phyloP scores from a whole-genome alignment of 2,329 filamentous ascomycete genomes.

The Ambrosiella cleistominuta region DNA sequence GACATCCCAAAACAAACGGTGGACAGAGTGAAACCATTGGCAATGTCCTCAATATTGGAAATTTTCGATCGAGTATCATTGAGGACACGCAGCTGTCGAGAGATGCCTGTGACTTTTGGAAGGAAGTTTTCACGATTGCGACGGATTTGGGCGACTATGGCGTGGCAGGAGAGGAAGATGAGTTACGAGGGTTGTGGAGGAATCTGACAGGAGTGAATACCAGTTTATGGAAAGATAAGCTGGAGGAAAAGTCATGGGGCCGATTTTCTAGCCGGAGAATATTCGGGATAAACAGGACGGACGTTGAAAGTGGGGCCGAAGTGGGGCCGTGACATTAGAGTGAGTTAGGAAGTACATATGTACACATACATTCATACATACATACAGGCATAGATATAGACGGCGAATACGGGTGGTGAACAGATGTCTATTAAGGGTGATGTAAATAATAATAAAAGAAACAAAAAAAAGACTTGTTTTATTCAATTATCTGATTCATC shows the following conservation, averaged over 20 bases:
- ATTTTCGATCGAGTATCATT: conserved; percentile 19
- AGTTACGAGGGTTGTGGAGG: background rate
- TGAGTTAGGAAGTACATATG: no score
- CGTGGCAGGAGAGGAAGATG: conserved; percentile 12
- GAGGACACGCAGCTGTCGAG: conserved; percentile 18
- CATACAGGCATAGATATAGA: no score
- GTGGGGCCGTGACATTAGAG: background rate
- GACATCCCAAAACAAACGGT: conserved; percentile 16
- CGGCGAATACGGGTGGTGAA: no score
- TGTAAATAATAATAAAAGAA: no score
- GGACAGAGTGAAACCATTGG: conserved; percentile 16
- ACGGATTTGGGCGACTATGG: conserved; percentile 20
- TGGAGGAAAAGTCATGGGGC: background rate
- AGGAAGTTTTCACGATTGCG: conserved; percentile 14
- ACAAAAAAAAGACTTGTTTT: no score
- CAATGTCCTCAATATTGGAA: conserved; percentile 21
- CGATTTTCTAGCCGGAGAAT: background rate
- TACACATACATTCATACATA: no score
- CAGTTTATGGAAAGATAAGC: background rate
- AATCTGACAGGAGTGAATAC: background rate
- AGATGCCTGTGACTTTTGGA: conserved; percentile 22
- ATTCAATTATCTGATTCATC: background rate
- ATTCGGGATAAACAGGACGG: background rate
- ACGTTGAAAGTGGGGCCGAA: background rate
- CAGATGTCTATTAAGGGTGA: no score